Base-by-base conservation (phyloP, 2,329 filamentous ascomycete species). In the Verticillium tricorpus region DNA sequence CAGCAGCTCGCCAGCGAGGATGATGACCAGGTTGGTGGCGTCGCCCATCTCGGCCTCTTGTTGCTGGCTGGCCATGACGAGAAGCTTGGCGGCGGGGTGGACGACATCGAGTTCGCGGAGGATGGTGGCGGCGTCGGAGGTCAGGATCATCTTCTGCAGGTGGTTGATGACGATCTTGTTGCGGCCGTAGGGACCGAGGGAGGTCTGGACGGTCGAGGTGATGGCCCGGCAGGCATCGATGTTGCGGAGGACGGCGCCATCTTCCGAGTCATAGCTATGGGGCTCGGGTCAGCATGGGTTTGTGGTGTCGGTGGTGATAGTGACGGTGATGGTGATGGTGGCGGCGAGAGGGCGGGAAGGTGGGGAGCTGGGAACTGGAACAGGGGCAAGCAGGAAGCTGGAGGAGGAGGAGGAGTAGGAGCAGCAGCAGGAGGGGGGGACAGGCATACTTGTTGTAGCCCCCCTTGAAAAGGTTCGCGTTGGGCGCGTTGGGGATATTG, bases 141-240 rank as follows among this genome's bases (percentile, higher is more conserved):
- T 99, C 67, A 99, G 84, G 71, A 97, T 96, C 95, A 99, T 97
- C 85, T 99, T 99, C 78, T 97, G 92, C 66, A 99, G 85, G 81
- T 99, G 96, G 84, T 99, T 99, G 84, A 99, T 98, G 81, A 99
- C 92, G 74, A 99, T 93, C 83, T 99, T 99, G 85, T 99, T 99
- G 78, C 95, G 91, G 73, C 95, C 95, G 79, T 97, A 97, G 64
- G 95, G 95, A 59, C 95, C 96, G 39, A 99, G 86, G 56, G 95
- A 98, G 62, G 95, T 98, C 82, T 97, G 93, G 58, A 99, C 95
- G 59, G 95, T 99, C 71, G 91, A 91, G 63, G 95, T 89, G 78
- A 99, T 98, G 68, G 95, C 92, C 67, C 93, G 88, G 82, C 95
- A 99, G 75, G 96, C 95, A 75, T 99, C 96, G 80, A 99, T 98